These are phyloP conservation scores for Pseudofabraea citricarpa DNA, from an alignment of 2,329 filamentous ascomycete genomes.

Conservation along the genomic window DNA sequence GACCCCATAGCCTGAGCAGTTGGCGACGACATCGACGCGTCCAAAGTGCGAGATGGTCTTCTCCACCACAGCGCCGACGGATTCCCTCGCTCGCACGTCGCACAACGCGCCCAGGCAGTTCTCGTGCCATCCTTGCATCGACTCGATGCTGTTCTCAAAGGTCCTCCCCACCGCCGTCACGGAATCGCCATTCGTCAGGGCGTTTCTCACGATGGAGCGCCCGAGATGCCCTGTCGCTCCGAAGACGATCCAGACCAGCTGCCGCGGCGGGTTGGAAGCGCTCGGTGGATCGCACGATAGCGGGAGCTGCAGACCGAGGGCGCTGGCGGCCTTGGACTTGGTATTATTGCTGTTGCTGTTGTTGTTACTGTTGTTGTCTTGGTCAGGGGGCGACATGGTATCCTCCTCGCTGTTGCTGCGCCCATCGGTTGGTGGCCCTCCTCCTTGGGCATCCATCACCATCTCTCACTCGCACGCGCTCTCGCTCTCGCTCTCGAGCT, in stretches of 20 bases:
- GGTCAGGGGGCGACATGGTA: constrained; percentile 17
- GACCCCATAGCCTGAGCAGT: constrained; percentile 92
- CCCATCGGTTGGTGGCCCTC: background rate
- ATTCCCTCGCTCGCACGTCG: constrained; percentile 79
- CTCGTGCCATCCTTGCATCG: constrained; percentile 66
- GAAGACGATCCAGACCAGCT: constrained; percentile 90
- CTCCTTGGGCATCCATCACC: background rate
- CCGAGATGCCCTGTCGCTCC: constrained; percentile 98
- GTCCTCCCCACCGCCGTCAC: constrained; percentile 83
- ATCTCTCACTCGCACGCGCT: background rate
- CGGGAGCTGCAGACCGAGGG: constrained; percentile 62
- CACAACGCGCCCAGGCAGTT: constrained; percentile 80
- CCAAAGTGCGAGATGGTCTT: constrained; percentile 70
- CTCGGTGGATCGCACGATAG: constrained; percentile 82
- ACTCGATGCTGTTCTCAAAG: constrained; percentile 67
- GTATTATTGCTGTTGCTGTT: constrained; percentile 24
- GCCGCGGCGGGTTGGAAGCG: constrained; percentile 62
- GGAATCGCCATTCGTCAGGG: constrained; percentile 73
- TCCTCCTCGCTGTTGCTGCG: constrained; percentile 6
- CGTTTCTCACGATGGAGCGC: constrained; percentile 78
- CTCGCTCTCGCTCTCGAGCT: background rate
- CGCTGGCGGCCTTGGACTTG: no score
- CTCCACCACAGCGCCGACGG: constrained; percentile 68
- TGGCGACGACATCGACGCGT: constrained; percentile 82
- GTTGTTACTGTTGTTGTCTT: no score